Evolutionary conservation across 441 rosid genomes (phyloP).

Genomic region (Isatis lusitanica): DNA sequence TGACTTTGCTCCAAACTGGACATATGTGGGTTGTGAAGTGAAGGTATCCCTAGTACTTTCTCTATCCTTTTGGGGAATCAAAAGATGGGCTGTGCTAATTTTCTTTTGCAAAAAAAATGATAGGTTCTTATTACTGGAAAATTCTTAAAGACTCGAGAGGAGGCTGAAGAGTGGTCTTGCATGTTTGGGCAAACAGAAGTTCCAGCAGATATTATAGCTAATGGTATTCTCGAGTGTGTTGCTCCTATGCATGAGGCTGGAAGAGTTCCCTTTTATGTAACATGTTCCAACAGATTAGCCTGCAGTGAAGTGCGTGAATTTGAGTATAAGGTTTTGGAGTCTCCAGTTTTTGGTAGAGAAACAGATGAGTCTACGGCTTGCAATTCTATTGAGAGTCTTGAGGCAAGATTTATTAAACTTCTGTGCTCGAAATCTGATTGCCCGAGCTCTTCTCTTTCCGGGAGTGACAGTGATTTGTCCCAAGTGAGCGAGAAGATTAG

Average conservation of each 20-base stretch:
- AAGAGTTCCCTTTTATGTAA: constrained; percentile 85
- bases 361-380: constrained; percentile 23
- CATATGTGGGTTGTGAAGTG: constrained; percentile 52
- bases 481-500: constrained; percentile 58
- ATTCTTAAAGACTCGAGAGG: constrained; percentile 61
- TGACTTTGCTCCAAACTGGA: constrained; percentile 85
- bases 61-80: constrained; percentile 2
- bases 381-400: constrained; percentile 46
- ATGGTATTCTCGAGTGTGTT: constrained; percentile 76
- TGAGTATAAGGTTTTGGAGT: constrained; percentile 51
- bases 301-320: constrained; percentile 98
- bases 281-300: constrained; percentile 90
- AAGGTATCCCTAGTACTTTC: constrained; percentile 44
- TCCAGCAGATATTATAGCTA: constrained; percentile 76
- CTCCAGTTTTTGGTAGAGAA: constrained; percentile 37
- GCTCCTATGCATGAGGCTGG: constrained; percentile 72
- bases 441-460: constrained; percentile 27
- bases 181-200: constrained; percentile 98
- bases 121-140: constrained; percentile 77
- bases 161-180: constrained; percentile 70
- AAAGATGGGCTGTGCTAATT: constrained; percentile 11
- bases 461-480: constrained; percentile 40
- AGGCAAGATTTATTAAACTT: constrained; percentile 60
- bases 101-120: constrained; percentile 6
- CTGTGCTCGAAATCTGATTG: constrained; percentile 47